These are phyloP conservation scores for Tarenaya hassleriana DNA, from an alignment of 345 rosid species.

Conservation along the genomic window DNA sequence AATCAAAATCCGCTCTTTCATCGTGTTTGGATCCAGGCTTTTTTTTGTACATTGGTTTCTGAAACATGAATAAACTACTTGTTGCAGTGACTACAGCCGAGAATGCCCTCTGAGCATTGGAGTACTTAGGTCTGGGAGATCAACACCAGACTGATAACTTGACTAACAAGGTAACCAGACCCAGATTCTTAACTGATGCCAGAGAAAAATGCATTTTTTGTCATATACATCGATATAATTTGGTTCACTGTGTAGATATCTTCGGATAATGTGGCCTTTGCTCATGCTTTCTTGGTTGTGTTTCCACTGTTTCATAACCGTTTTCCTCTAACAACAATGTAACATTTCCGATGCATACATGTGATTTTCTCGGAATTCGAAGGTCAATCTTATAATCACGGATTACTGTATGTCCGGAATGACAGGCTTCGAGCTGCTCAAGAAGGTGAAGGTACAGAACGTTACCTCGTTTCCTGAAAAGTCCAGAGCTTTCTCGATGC, in stretches of 20 bases:
- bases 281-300: too few species aligned
- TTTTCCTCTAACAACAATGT: too few species aligned
- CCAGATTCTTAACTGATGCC: not conserved
- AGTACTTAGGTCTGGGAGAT: slow-evolving; percentile 55
- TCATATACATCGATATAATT: too few species aligned
- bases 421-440: slow-evolving; percentile 71
- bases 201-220: too few species aligned
- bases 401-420: slow-evolving; percentile 79
- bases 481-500: too few species aligned
- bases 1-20: not conserved
- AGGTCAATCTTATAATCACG: slow-evolving; percentile 57
- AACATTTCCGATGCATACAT: too few species aligned
- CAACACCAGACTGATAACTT: slow-evolving; percentile 22
- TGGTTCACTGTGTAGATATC: too few species aligned
- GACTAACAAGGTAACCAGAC: slow-evolving; percentile 13
- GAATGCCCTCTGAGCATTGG: slow-evolving; percentile 65
- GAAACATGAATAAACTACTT: not conserved
- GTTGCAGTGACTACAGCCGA: slow-evolving; percentile 71
- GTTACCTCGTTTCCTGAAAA: not conserved
- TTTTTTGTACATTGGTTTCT: too few species aligned
- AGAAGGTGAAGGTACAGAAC: slow-evolving; percentile 49
- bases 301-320: too few species aligned
- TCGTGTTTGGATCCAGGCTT: not conserved
- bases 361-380: slow-evolving; percentile 32
- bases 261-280: too few species aligned